Base-by-base conservation (phyloP, 2,329 filamentous ascomycete genomes). In the Claviceps arundinis region DNA sequence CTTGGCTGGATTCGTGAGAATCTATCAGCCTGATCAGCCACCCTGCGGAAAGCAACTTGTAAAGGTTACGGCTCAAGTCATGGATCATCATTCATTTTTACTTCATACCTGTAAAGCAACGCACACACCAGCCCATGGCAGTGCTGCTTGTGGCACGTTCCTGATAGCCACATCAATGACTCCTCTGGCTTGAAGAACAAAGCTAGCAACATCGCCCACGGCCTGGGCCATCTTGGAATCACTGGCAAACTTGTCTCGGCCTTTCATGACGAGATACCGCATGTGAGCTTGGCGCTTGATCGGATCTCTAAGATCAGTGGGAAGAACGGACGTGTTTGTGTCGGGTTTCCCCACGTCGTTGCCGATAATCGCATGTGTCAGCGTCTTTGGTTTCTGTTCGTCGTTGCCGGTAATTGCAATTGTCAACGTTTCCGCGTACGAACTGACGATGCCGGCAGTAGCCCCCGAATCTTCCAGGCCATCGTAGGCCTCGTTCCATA, bases 41-140 rank as follows among this genome's bases (percentile, higher is more conserved):
- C 5, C 17, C 13, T 37, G 5, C 13, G n/a, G 9, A 11, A 34
- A 11, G 8, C n/a, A 7, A 5, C 2, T 5, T 11, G 34, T 7
- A 24, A 24, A 41, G 26, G 30, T 26, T 16, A n/a, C 4, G 42
- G 16, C 37, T 8, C 19, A 13, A 34, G 30, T 34, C 30, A 11
- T 34, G 30, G 30, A 34, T 34, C 30, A 34, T 34, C 9, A 4
- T 34, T 38, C 19, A 37, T 24, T 46, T 26, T 34, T 30, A 26
- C 6, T 19, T 42, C 48, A 19, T 43, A 55, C 53, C 51, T 55
- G 53, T n/a, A 55, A 42, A 30, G 51, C 53, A 30, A 53, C 53
- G 34, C 53, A 55, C 22, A 55, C 53, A n/a, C 53, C 53, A n/a
- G 53, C 53, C 53, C 53, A 55, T 16, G 53, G 53, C 37, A 55